A percentile compares a stretch with the other conserved stretches of the same genome.
These are phyloP conservation scores for Raffaelea albimanens DNA, from an alignment of 2,329 filamentous ascomycete genomes.

Conservation along the genomic window DNA sequence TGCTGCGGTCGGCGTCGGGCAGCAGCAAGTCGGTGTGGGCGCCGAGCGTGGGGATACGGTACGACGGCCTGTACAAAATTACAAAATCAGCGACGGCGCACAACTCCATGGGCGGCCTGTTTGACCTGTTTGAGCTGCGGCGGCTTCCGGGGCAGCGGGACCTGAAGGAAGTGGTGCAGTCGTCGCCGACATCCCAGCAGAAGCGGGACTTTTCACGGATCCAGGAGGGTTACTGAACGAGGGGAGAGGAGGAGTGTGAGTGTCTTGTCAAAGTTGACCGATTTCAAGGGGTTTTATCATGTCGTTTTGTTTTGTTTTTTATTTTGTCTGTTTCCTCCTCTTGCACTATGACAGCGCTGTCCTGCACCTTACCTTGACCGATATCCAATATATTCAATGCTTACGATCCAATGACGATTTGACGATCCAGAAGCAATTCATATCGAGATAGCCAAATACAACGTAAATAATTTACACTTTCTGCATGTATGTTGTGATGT, in stretches of 20 bases:
- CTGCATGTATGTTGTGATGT: no score
- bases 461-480: no score
- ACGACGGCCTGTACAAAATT: slow-evolving; percentile 26
- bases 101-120: slow-evolving; percentile 15
- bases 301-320: background rate
- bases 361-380: no score
- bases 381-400: no score
- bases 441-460: no score
- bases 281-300: no score
- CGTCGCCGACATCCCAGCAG: slow-evolving; percentile 11
- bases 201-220: slow-evolving; percentile 9
- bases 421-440: no score
- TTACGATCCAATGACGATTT: no score
- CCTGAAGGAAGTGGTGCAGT: slow-evolving; percentile 9
- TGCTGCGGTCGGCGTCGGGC: slow-evolving; percentile 18
- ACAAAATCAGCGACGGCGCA: background rate
- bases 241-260: background rate
- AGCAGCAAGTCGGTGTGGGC: slow-evolving; percentile 8
- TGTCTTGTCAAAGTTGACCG: no score
- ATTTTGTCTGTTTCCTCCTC: no score
- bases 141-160: slow-evolving; percentile 12
- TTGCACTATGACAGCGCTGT: no score
- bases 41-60: slow-evolving; percentile 21
- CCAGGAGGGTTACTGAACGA: slow-evolving; percentile 10
- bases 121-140: slow-evolving; percentile 14